Conservation (phyloP, 805 yeast species). For the Deakozyma indianensis region DNA sequence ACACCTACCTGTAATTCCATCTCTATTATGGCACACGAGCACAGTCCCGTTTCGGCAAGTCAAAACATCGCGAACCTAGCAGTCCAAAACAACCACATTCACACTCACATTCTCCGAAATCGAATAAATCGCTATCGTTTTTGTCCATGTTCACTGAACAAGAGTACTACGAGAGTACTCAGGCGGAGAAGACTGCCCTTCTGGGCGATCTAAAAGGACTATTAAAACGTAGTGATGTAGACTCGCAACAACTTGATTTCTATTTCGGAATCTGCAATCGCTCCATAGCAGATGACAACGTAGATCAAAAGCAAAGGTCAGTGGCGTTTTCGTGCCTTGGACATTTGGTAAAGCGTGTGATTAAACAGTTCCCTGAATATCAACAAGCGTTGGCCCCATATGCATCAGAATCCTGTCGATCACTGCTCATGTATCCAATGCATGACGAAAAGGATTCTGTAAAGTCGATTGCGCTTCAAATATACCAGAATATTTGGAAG, state of each 20-base stretch:
- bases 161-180: not conserved
- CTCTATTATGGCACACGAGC: too few relatives aligned
- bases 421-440: not conserved
- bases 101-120: not conserved
- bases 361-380: not conserved
- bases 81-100: not conserved
- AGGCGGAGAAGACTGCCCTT: not conserved
- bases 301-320: not conserved
- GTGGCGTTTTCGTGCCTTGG: constrained; percentile 1
- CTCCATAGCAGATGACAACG: not conserved
- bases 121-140: too few relatives aligned
- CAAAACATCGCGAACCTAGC: not conserved
- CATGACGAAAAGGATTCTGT: not conserved
- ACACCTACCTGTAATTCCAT: too few relatives aligned
- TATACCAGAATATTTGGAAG: constrained; percentile 25
- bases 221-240: not conserved
- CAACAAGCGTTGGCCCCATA: not conserved
- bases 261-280: not conserved
- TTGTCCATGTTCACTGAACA: not conserved
- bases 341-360: not conserved
- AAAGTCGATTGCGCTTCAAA: constrained; percentile 8
- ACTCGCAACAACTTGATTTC: not conserved
- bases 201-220: constrained; percentile 16
- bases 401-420: not conserved
- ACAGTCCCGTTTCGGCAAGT: not conserved